Evolutionary conservation across 192 early-diverging fungal species (phyloP), one percentile per base, ranked within the genome.

Genomic region (Paraglomus occultum): DNA sequence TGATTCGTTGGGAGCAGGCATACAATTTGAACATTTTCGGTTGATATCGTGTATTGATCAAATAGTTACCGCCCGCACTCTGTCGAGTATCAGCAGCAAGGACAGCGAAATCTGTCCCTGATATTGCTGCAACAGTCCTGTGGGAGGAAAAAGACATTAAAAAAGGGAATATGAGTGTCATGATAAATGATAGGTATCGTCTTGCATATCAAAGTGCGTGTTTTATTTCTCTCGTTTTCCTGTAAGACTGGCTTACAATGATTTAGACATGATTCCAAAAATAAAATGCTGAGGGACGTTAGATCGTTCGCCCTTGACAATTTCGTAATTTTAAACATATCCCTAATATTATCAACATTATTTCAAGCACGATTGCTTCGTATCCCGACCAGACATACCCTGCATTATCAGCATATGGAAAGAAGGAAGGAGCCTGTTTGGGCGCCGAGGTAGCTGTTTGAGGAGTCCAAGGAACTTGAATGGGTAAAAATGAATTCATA

Each of bases 61-160:
- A 84, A 85, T 96, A 98, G 42, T 94, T 94, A 76, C 91, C 89
- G 31, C 31, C 31, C 1, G 3, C 1, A 74, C 91, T 94, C 77
- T 96, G 93, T 51, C 96, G 91, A 6, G 97, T 95, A 79, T 99
- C 96, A 7, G 90, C 88, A n/a, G 95, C 97, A 8, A 99, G 81
- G 6, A 98, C 76, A 73, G 90, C 91, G 73, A 90, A 99, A 83
- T 97, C 95, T 31, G 91, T 80, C 20, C 97, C 97, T n/a, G 95
- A 92, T 79, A 99, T 92, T 42, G 93, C 93, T 51, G 97, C 73
- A 64, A 89, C 83, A 0, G 93, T 95, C 45, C 95, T 91, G 57
- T 22, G 48, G 51, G 51, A 38, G 14, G 53, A 46, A 15, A 14
- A 58, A 64, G 45, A 15, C 10, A 46, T 31, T 22, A 18, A 20